A percentile compares a stretch with the other conserved stretches of the same genome.
Evolutionary conservation across 306 rosid species (phyloP).

Genomic region (Quillaja saponaria): DNA sequence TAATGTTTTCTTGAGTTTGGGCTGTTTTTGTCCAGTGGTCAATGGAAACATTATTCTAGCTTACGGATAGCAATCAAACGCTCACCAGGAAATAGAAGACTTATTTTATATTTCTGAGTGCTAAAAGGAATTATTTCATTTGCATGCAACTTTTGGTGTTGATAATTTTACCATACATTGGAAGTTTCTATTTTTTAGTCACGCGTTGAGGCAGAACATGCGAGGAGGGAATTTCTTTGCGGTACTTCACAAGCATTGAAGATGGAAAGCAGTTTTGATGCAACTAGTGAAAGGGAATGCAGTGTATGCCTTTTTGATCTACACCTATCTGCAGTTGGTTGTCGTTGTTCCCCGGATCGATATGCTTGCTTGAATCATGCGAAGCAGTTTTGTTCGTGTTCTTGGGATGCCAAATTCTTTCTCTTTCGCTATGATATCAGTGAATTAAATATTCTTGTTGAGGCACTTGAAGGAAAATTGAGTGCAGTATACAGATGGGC

Average conservation of each 20-base stretch:
- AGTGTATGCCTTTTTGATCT: conserved; percentile 79
- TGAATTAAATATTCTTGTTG: conserved; percentile 80
- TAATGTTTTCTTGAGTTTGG: too few species aligned
- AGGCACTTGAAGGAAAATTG: conserved; percentile 96
- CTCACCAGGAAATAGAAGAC: too few species aligned
- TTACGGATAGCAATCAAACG: too few species aligned
- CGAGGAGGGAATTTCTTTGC: conserved; percentile 64
- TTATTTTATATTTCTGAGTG: not conserved
- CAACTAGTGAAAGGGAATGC: conserved; percentile 87
- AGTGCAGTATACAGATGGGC: conserved; percentile 99
- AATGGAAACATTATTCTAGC: too few species aligned
- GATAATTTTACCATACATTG: conserved; percentile 10
- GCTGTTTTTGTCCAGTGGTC: too few species aligned
- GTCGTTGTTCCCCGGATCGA: conserved; percentile 80
- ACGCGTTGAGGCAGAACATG: conserved; percentile 81
- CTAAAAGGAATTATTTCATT: not conserved
- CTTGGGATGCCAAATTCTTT: conserved; percentile 73
- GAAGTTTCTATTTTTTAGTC: conserved; percentile 42
- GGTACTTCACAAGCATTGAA: conserved; percentile 67
- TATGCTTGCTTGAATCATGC: conserved; percentile 97
- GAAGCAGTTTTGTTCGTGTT: conserved; percentile 80
- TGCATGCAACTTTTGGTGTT: conserved; percentile 18
- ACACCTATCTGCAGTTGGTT: conserved; percentile 94
- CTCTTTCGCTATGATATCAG: conserved; percentile 87
- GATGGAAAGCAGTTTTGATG: conserved; percentile 92